Evolutionary conservation across 805 yeast species (phyloP).

Genomic region (Wickerhamiella parazyma): DNA sequence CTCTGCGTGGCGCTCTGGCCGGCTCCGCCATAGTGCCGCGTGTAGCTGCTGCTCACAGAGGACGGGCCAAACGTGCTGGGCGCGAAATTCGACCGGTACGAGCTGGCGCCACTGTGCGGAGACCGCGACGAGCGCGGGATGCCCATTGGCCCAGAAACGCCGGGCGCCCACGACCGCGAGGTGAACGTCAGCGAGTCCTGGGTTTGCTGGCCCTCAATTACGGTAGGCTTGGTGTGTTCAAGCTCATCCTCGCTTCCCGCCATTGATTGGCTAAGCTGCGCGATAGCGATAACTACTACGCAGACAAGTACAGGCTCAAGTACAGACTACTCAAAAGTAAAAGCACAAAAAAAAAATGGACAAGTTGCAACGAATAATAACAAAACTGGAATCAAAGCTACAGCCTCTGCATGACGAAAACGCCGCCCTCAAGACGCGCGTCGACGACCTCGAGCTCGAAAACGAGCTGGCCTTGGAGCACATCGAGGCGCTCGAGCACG

Average conservation of each 20-base stretch:
- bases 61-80: conserved; percentile 23
- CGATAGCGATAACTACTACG: no score
- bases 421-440: conserved; percentile 16
- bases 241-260: conserved; percentile 12
- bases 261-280: conserved; percentile 8
- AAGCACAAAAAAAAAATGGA: conserved; percentile 1
- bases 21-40: conserved; percentile 6
- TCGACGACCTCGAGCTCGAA: conserved; percentile 25
- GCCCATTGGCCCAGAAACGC: conserved; percentile 7
- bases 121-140: conserved; percentile 7
- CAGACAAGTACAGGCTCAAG: no score
- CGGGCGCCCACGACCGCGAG: conserved; percentile 4
- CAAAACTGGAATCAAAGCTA: conserved; percentile 17
- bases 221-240: conserved; percentile 18
- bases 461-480: conserved; percentile 27
- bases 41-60: conserved; percentile 1
- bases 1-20: conserved; percentile 20
- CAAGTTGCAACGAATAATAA: conserved; percentile 14
- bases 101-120: conserved; percentile 11
- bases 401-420: conserved; percentile 16
- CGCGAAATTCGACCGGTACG: conserved; percentile 18
- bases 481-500: conserved; percentile 20
- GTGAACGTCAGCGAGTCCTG: conserved; percentile 4
- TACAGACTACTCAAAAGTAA: no score
- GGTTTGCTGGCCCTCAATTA: conserved; percentile 19